A percentile compares a stretch with the other conserved stretches of the same genome.
phyloP scores from a whole-genome alignment of 1,284 basidiomycete species.

The Trametes sp. region DNA sequence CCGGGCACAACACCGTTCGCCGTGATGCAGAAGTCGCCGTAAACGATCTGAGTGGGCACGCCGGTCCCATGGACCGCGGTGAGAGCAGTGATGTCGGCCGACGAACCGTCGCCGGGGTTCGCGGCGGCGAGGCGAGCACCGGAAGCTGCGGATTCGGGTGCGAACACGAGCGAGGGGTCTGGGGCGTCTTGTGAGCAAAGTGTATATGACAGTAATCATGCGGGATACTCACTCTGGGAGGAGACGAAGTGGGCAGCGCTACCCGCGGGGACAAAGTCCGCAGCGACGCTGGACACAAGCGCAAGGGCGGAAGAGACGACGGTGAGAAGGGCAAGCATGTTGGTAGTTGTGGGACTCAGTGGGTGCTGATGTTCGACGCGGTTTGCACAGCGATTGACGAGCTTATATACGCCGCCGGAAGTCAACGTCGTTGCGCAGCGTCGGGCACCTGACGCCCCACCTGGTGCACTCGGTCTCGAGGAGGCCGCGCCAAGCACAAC shows the following conservation, averaged over 20 bases:
- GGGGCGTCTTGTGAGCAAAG: neutral
- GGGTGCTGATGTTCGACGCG: neutral
- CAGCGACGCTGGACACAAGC: slow-evolving; percentile 15
- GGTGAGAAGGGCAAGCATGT: slow-evolving; percentile 11
- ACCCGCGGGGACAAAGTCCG: slow-evolving; percentile 23
- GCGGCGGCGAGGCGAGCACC: slow-evolving; percentile 10
- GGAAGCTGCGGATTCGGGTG: slow-evolving; percentile 1
- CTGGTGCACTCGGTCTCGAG: neutral
- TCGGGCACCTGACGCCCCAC: neutral
- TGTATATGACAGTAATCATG: neutral
- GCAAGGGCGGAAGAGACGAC: slow-evolving; percentile 12
- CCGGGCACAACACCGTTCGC: slow-evolving; percentile 23
- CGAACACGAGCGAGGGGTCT: slow-evolving; percentile 26
- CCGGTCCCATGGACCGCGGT: slow-evolving; percentile 11
- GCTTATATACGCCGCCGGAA: neutral
- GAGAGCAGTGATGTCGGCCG: slow-evolving; percentile 22
- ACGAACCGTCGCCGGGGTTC: slow-evolving; percentile 21
- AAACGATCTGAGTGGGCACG: slow-evolving; percentile 20
- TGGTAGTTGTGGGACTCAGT: neutral
- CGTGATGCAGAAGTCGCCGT: slow-evolving; percentile 24
- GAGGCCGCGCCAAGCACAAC: neutral
- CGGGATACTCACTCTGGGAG: slow-evolving; percentile 18
- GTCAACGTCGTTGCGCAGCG: neutral
- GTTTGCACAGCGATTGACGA: neutral
- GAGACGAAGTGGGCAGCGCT: slow-evolving; percentile 26